Base-by-base conservation (phyloP, 2,329 filamentous ascomycete genomes). In the Botryosphaeria dothidea region DNA sequence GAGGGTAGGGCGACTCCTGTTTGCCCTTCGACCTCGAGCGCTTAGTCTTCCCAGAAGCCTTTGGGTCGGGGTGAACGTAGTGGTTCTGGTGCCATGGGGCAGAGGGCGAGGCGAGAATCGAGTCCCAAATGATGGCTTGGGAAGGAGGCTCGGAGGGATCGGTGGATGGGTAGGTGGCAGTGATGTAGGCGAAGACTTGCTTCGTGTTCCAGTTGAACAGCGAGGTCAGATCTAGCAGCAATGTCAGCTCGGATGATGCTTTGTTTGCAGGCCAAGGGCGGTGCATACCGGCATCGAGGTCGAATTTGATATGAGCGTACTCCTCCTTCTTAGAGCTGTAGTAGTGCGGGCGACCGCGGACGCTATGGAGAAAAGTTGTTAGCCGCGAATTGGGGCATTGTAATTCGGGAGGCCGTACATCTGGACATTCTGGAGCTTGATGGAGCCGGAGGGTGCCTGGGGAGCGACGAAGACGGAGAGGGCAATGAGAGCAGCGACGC, bases 201-300 rank as follows among this genome's bases (percentile, higher is more conserved):
- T 99, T 99, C 21, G 96, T 99, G 84, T 99, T 99, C 95, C 94
- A 99, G 75, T 92, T 96, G 86, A 98, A 98, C 71, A 99, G 91
- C 48, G 90, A 90, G 67, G 88, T 90, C 67, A 99, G 86, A 81
- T 99, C 94, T 31, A 31, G 34, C 34, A 31, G 45, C 21, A 67
- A 29, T 27, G 58, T 68, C 66, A 62, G 64, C 29, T 66, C 21
- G 21, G 17, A 7, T 7, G 11, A 17, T 9, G 49, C n/a, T 31
- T 3, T 29, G 9, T 4, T 54, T 25, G 36, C 15, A 25, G 9
- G 38, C 2, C 15, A 8, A 1, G 11, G 29, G 17, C 31, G 3
- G 21, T 19, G 62, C 70, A 31, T 80, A 86, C 85, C 85, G 62
- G 93, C 91, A 74, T 97, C 91, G 66, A 99, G 86, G 73, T 93